Evolutionary conservation across 2,329 filamentous ascomycete species (phyloP), one percentile per base, ranked within the genome.

Genomic region (Pseudocercospora cruenta): DNA sequence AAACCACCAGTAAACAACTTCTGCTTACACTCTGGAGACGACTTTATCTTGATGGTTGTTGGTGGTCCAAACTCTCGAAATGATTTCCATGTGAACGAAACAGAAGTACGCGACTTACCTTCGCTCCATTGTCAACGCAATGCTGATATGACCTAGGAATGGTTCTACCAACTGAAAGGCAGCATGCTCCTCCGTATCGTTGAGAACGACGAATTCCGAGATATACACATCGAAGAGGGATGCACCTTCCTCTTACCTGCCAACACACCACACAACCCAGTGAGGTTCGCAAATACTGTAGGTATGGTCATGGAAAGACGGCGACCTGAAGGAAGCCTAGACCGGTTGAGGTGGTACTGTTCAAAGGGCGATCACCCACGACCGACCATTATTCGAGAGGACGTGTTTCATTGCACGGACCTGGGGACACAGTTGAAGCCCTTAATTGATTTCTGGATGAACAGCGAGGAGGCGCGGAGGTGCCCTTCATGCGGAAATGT

Each of bases 31-130:
- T 91, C 96, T 78, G 96, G 96, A 82, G 86, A 91, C 63, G 87
- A 87, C 75, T 87, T 94, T 65, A 93, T 90, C 55, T 90, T 95
- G 76, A 95, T 94, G 91, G 93, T 97, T 73, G 94, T 98, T 70
- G 95, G 95, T 77, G 94, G 95, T 9, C 95, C 95, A 74, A 98
- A 98, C 80, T 92, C 92, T 68, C 89, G 94, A 69, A 97, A 93
- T 63, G 94, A 98, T 84, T 98, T 97, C 84, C 95, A 98, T 85
- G 94, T 98, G 86, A 98, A 98, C 84, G 84, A 89, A 74, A 98
- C 94, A 0, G 88, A 93, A 36, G 66, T 67, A 26, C 33, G 58
- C 2, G 28, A 7, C 60, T 31, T n/a, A 36, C 60, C 8, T 43
- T 39, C n/a, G n/a, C 26, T 4, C 24, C 19, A n/a, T 31, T 22